Percentiles rank a stretch among this genome's conserved stretches.
Conservation (phyloP, 169 alveolate genomes). For the Eimeria praecox region DNA sequence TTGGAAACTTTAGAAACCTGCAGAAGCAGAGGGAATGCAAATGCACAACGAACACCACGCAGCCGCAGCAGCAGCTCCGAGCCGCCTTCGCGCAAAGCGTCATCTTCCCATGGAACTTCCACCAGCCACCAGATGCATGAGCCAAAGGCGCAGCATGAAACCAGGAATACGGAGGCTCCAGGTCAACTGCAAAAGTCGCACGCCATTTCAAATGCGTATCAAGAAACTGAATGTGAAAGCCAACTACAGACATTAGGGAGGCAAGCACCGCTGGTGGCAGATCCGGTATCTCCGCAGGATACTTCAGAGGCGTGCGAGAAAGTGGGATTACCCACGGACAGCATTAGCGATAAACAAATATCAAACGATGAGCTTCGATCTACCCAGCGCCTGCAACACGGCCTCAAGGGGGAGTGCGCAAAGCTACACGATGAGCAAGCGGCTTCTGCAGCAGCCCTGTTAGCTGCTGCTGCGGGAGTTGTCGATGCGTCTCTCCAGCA, state of each 20-base stretch:
- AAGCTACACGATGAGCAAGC: conserved; percentile 67
- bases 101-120: background rate
- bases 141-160: background rate
- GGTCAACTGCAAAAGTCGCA: background rate
- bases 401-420: background rate
- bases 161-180: conserved; percentile 2
- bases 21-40: conserved; percentile 38
- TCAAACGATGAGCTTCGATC: background rate
- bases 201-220: background rate
- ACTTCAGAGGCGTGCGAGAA: background rate
- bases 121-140: conserved; percentile 5
- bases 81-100: conserved; percentile 36
- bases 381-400: conserved; percentile 4
- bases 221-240: background rate
- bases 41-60: conserved; percentile 20
- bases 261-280: background rate
- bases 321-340: background rate
- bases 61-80: conserved; percentile 76
- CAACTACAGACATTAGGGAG: background rate
- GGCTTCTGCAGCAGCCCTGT: conserved; percentile 64
- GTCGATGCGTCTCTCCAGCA: conserved; percentile 74
- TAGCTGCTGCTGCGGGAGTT: conserved; percentile 74
- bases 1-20: conserved; percentile 15
- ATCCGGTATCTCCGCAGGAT: background rate
- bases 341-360: background rate